phyloP scores from a whole-genome alignment of 352 stramenopile species.

The Phytophthora fragariae region DNA sequence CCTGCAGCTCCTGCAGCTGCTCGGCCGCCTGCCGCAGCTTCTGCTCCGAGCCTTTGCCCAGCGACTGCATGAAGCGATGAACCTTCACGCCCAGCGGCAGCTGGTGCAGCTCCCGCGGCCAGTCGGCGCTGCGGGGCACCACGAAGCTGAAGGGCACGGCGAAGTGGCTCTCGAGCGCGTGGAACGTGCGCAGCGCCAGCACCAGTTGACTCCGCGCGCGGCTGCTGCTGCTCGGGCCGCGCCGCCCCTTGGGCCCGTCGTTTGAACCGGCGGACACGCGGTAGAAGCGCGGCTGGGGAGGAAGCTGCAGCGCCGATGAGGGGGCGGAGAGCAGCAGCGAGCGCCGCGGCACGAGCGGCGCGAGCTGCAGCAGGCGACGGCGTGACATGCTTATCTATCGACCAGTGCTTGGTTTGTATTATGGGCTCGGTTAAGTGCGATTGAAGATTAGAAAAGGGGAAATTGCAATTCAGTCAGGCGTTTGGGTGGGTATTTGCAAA shows the following conservation, averaged over 20 bases:
- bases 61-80: constrained; percentile 60
- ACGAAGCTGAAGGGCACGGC: constrained; percentile 60
- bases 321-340: not conserved
- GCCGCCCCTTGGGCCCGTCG: not conserved
- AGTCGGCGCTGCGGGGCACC: constrained; percentile 29
- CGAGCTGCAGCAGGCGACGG: not conserved
- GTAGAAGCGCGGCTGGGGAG: not conserved
- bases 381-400: not conserved
- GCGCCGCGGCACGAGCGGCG: not conserved
- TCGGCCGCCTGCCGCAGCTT: constrained; percentile 4
- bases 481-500: no score
- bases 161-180: constrained; percentile 68
- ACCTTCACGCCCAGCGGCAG: constrained; percentile 64
- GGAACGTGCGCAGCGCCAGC: constrained; percentile 61
- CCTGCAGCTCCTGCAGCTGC: constrained; percentile 48
- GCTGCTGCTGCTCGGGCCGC: not conserved
- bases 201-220: constrained; percentile 38
- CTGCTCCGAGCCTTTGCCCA: constrained; percentile 18
- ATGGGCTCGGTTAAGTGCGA: no score
- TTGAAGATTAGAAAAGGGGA: no score
- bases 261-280: not conserved
- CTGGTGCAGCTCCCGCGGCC: constrained; percentile 58
- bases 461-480: no score
- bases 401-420: not conserved
- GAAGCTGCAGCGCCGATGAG: not conserved